phyloP scores from a whole-genome alignment of 2,329 filamentous ascomycete genomes.

The Xylaria sp. region DNA sequence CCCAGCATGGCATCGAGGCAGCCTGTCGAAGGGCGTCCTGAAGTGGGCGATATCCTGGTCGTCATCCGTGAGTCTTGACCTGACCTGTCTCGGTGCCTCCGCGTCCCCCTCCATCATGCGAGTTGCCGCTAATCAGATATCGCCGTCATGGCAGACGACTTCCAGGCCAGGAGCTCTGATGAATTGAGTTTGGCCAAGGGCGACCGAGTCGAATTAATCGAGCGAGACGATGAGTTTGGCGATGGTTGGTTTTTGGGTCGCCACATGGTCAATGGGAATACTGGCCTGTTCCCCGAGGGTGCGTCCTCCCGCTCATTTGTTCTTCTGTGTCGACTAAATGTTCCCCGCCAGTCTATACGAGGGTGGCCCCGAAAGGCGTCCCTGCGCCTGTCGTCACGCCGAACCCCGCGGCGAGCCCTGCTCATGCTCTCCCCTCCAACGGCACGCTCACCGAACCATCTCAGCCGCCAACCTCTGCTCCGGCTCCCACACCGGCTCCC shows the following conservation, averaged over 20 bases:
- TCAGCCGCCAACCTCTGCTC: constrained; percentile 38
- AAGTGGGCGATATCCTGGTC: constrained; percentile 73
- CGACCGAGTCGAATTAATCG: constrained; percentile 83
- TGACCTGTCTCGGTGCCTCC: constrained; percentile 23
- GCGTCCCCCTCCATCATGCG: not conserved
- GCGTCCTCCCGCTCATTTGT: constrained; percentile 35
- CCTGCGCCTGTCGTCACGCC: constrained; percentile 39
- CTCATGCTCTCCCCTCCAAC: constrained; percentile 42
- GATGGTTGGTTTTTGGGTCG: constrained; percentile 87
- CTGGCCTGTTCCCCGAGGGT: constrained; percentile 87
- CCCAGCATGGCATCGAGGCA: constrained; percentile 58
- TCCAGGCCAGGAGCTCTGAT: constrained; percentile 89
- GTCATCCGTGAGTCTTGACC: constrained; percentile 73
- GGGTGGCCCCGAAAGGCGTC: constrained; percentile 63
- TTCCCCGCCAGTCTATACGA: constrained; percentile 66
- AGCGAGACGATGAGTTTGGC: constrained; percentile 88
- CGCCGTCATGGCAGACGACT: constrained; percentile 75
- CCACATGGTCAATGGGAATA: constrained; percentile 78
- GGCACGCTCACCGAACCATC: constrained; percentile 40
- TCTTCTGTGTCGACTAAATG: constrained; percentile 32
- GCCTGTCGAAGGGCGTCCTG: constrained; percentile 61
- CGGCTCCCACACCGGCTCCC: constrained; percentile 37
- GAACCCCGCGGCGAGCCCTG: constrained; percentile 48
- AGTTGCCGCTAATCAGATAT: constrained; percentile 23
- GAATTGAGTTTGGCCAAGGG: constrained; percentile 90